Evolutionary conservation across 768 basidiomycete genomes (phyloP).

Genomic region (Trametes sanguinea): DNA sequence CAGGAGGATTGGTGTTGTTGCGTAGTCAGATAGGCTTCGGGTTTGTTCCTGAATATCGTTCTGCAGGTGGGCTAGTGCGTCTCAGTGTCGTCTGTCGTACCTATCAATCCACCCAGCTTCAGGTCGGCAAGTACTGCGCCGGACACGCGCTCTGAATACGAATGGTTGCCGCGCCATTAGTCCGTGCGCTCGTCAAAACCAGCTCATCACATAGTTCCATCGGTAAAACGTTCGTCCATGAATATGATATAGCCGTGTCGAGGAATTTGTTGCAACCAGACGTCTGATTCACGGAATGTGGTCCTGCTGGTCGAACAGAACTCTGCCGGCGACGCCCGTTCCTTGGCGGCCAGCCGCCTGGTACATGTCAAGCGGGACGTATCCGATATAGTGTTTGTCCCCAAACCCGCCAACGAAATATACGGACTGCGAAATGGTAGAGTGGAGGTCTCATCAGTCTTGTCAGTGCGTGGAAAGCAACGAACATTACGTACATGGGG

Average conservation of each 20-base stretch:
- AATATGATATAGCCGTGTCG: neutral
- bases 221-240: neutral
- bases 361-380: conserved; percentile 49
- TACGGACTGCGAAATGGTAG: conserved; percentile 38
- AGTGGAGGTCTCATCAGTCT: neutral
- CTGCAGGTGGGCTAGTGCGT: neutral
- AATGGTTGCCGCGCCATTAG: no score
- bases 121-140: neutral
- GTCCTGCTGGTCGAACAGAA: conserved; percentile 22
- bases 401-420: conserved; percentile 60
- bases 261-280: neutral
- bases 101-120: neutral
- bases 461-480: neutral
- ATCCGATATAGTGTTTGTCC: conserved; percentile 53
- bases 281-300: neutral
- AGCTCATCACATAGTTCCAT: neutral
- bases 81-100: neutral
- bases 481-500: conserved; percentile 44
- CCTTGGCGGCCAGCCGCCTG: conserved; percentile 32
- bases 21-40: conserved; percentile 5
- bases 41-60: conserved; percentile 10
- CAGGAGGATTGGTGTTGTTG: neutral
- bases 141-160: no score
- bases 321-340: conserved; percentile 19
- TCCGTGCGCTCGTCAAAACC: no score